A percentile compares a stretch with the other conserved stretches of the same genome.
These are phyloP conservation scores for Fusarium sp. DNA, from an alignment of 2,329 filamentous ascomycete species.

Conservation along the genomic window DNA sequence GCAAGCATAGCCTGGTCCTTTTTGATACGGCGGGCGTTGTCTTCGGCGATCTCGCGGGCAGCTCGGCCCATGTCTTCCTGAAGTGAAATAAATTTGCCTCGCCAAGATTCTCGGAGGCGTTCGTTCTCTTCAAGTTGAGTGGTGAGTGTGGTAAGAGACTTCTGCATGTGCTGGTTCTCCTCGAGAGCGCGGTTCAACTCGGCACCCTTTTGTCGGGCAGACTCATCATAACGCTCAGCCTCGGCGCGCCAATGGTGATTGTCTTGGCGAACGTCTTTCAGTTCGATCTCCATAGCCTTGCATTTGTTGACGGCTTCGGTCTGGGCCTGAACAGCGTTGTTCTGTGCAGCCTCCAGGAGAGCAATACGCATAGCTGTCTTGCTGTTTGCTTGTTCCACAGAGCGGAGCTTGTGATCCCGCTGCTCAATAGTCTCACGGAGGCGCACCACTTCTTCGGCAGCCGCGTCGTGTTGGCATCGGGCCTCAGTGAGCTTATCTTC, in stretches of 20 bases:
- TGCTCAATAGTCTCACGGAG: slow-evolving; percentile 79
- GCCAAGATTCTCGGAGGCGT: slow-evolving; percentile 86
- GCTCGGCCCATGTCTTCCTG: slow-evolving; percentile 90
- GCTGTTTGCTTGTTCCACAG: slow-evolving; percentile 69
- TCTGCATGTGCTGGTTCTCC: slow-evolving; percentile 82
- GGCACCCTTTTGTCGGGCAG: slow-evolving; percentile 64
- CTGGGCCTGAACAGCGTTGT: slow-evolving; percentile 68
- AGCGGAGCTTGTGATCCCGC: slow-evolving; percentile 76
- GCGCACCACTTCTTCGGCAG: slow-evolving; percentile 81
- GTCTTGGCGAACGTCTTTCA: slow-evolving; percentile 70
- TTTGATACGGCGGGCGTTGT: slow-evolving; percentile 84
- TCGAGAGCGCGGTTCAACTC: slow-evolving; percentile 66
- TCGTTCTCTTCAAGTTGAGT: slow-evolving; percentile 89
- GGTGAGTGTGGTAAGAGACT: slow-evolving; percentile 80
- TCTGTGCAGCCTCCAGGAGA: slow-evolving; percentile 79
- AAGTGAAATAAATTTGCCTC: slow-evolving; percentile 85
- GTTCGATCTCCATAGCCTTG: slow-evolving; percentile 68
- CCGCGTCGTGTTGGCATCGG: slow-evolving; percentile 78
- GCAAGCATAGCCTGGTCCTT: slow-evolving; percentile 85
- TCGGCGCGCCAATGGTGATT: slow-evolving; percentile 74
- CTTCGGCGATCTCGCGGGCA: slow-evolving; percentile 84
- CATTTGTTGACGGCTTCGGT: slow-evolving; percentile 71
- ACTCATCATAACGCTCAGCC: slow-evolving; percentile 71
- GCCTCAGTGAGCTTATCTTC: slow-evolving; percentile 82
- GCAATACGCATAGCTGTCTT: slow-evolving; percentile 74